phyloP scores from a whole-genome alignment of 2,329 filamentous ascomycete species.

The Cercospora beticola region DNA sequence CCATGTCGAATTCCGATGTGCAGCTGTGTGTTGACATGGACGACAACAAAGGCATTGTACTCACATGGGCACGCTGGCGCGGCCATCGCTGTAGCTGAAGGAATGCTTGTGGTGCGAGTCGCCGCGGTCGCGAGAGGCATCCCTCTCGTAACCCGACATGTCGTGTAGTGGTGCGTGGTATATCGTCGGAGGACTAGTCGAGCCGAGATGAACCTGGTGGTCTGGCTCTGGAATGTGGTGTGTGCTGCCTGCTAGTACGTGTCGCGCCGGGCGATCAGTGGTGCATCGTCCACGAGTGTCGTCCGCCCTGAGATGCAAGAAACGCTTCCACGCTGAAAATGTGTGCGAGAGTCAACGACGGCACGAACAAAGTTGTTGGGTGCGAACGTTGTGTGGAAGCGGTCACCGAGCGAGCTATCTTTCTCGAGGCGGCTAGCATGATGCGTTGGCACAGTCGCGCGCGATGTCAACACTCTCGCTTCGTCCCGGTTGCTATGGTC shows the following conservation, averaged over 20 bases:
- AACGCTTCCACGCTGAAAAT: not conserved
- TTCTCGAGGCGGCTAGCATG: not conserved
- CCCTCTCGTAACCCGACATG: conserved; percentile 25
- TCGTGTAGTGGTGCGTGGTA: conserved; percentile 10
- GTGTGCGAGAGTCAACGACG: not conserved
- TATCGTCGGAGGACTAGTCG: conserved; percentile 9
- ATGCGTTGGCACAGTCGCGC: not conserved
- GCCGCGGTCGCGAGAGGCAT: conserved; percentile 25
- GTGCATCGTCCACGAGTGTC: not conserved
- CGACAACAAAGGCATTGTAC: conserved; percentile 22
- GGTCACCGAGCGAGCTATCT: not conserved
- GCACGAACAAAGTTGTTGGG: not conserved
- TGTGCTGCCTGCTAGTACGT: conserved; percentile 1
- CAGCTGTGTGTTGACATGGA: conserved; percentile 1
- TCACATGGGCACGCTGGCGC: conserved; percentile 30
- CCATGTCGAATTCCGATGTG: not conserved
- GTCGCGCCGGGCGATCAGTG: conserved; percentile 5
- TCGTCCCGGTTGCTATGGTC: not conserved
- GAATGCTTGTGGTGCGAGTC: conserved; percentile 24
- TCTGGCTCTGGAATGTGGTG: conserved; percentile 1
- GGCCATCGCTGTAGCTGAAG: conserved; percentile 25
- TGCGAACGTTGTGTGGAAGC: conserved; percentile 2
- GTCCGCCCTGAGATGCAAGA: not conserved
- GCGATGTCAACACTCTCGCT: not conserved
- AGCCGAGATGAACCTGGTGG: conserved; percentile 18